A percentile compares a stretch with the other conserved stretches of the same genome.
These are phyloP conservation scores for Blastomyces gilchristii DNA, from an alignment of 2,329 filamentous ascomycete species.

Conservation along the genomic window DNA sequence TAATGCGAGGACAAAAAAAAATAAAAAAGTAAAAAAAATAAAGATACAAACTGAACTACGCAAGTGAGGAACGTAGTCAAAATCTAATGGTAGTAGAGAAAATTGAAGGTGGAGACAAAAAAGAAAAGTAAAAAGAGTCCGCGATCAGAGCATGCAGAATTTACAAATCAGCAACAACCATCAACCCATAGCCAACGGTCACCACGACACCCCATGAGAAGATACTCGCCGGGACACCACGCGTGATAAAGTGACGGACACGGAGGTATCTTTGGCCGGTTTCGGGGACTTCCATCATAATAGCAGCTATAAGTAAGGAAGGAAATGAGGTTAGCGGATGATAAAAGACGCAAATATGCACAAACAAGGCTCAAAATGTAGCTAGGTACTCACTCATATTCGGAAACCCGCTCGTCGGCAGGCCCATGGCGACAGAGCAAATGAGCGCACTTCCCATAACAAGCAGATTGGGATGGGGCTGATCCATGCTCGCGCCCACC, in stretches of 20 bases:
- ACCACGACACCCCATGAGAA: slow-evolving; percentile 73
- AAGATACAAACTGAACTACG: not conserved
- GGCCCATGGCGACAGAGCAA: slow-evolving; percentile 94
- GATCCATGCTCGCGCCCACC: slow-evolving; percentile 72
- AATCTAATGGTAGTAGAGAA: not conserved
- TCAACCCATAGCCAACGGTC: slow-evolving; percentile 81
- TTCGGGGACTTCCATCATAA: slow-evolving; percentile 95
- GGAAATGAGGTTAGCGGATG: slow-evolving; percentile 13
- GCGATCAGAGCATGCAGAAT: not conserved
- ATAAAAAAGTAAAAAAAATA: not conserved
- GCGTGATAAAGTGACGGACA: slow-evolving; percentile 87
- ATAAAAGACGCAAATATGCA: not conserved
- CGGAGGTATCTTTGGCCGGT: slow-evolving; percentile 85
- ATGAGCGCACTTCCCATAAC: slow-evolving; percentile 94
- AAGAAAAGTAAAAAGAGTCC: too few relatives aligned
- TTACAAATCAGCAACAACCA: slow-evolving; percentile 63
- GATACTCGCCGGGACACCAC: slow-evolving; percentile 81
- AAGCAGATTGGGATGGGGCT: slow-evolving; percentile 85
- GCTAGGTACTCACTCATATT: slow-evolving; percentile 81
- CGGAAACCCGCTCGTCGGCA: slow-evolving; percentile 92
- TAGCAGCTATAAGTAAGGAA: slow-evolving; percentile 55
- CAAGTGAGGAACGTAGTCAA: not conserved
- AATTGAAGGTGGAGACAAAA: too few relatives aligned
- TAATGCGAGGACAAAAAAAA: not conserved
- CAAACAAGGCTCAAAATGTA: slow-evolving; percentile 5